Evolutionary conservation across 345 rosid species (phyloP).

Genomic region (Syzygium aromaticum): DNA sequence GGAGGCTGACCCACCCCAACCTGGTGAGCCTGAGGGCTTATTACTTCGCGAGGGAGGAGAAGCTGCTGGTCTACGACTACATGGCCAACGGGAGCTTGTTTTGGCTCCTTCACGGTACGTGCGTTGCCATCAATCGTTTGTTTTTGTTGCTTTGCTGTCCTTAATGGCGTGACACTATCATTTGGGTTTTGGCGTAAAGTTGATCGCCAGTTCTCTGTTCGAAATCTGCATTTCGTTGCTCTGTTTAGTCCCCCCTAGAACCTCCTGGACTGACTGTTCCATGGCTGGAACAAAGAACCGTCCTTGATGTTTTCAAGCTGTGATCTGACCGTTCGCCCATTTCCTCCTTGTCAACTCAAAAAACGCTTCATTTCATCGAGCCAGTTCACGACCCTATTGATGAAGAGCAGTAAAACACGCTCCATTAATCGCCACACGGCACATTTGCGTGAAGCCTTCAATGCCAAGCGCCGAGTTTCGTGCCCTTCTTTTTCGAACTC

Average conservation of each 20-base stretch:
- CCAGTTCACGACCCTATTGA: background rate
- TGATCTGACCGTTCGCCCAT: too few species aligned
- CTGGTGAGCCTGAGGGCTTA: constrained; percentile 71
- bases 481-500: background rate
- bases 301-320: background rate
- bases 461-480: background rate
- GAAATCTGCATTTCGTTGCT: background rate
- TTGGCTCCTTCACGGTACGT: constrained; percentile 96
- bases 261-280: background rate
- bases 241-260: background rate
- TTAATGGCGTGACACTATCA: background rate
- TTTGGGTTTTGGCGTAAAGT: background rate
- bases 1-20: constrained; percentile 59
- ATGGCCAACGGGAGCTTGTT: constrained; percentile 85
- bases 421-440: background rate
- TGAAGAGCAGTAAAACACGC: too few species aligned
- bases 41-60: constrained; percentile 88
- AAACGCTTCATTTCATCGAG: background rate
- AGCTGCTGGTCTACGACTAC: constrained; percentile 77
- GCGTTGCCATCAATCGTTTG: background rate
- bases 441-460: background rate
- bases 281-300: background rate
- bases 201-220: background rate
- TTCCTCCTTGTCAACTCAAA: background rate
- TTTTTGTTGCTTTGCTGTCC: background rate